A percentile compares a stretch with the other conserved stretches of the same genome.
phyloP scores from a whole-genome alignment of 2,329 filamentous ascomycete species.

The Exserohilum turcica region DNA sequence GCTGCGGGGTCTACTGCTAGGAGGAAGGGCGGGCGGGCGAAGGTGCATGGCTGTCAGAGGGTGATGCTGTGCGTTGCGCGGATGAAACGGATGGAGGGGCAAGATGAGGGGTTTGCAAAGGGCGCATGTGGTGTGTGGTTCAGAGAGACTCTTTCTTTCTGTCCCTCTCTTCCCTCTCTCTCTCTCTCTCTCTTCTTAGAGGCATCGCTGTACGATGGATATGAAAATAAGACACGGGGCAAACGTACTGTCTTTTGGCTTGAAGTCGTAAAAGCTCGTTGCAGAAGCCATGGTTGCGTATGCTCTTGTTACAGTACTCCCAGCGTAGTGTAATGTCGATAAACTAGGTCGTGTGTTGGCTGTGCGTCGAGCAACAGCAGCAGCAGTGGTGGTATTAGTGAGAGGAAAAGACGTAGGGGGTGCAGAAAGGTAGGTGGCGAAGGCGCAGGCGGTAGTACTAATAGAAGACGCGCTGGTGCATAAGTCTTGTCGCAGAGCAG shows the following conservation, averaged over 20 bases:
- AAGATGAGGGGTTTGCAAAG: neutral
- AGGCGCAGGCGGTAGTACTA: neutral
- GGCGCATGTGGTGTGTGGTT: too few species aligned
- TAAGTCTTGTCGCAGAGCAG: neutral
- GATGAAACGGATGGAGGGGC: neutral
- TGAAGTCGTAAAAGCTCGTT: slow-evolving; percentile 81
- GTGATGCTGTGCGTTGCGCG: neutral
- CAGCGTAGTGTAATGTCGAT: too few species aligned
- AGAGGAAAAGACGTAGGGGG: neutral
- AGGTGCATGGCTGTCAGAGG: too few species aligned
- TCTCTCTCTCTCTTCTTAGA: too few species aligned
- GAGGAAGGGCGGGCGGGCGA: neutral
- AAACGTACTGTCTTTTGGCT: slow-evolving; percentile 75
- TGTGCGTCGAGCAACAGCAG: neutral
- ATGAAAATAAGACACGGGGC: neutral
- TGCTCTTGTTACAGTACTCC: neutral
- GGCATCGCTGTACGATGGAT: neutral
- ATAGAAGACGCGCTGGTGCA: neutral
- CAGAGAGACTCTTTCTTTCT: too few species aligned
- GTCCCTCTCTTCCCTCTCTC: too few species aligned
- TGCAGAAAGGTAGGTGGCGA: neutral
- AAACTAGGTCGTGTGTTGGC: neutral
- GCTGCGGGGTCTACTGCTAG: neutral
- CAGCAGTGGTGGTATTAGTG: neutral
- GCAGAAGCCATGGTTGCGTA: slow-evolving; percentile 66